Evolutionary conservation across 1,284 basidiomycete species (phyloP).

Genomic region (Rhodotorula sp.): DNA sequence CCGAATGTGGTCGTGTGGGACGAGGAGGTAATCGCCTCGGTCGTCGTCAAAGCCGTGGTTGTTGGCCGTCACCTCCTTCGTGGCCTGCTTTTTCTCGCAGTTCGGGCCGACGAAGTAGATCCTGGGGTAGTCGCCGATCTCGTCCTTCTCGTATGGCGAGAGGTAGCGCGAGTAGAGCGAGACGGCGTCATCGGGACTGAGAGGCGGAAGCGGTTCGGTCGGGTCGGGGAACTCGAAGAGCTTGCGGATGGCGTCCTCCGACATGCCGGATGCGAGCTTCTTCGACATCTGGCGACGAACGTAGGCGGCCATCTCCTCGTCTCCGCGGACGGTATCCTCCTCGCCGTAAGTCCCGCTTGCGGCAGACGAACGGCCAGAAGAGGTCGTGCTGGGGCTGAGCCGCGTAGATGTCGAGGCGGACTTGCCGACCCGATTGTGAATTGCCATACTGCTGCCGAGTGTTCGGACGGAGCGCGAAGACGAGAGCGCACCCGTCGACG

Average conservation of each 20-base stretch:
- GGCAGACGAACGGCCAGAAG: conserved; percentile 35
- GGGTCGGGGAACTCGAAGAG: conserved; percentile 91
- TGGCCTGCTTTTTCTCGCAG: conserved; percentile 76
- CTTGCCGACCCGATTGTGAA: conserved; percentile 43
- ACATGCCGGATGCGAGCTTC: conserved; percentile 75
- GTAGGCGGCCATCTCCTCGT: conserved; percentile 96
- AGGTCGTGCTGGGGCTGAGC: conserved; percentile 23
- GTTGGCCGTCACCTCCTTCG: conserved; percentile 69
- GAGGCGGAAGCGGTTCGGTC: conserved; percentile 65
- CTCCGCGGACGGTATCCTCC: conserved; percentile 86
- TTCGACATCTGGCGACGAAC: conserved; percentile 85
- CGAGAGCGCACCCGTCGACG: conserved; percentile 10
- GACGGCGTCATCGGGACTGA: conserved; percentile 61
- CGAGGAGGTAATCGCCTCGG: conserved; percentile 90
- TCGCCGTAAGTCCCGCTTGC: conserved; percentile 41
- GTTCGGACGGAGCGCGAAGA: conserved; percentile 38
- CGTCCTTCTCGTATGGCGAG: conserved; percentile 73
- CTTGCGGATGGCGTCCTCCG: conserved; percentile 80
- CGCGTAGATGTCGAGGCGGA: conserved; percentile 25
- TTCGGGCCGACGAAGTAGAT: conserved; percentile 81
- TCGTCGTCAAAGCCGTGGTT: conserved; percentile 99
- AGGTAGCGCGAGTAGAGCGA: conserved; percentile 51
- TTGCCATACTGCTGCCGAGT: conserved; percentile 39
- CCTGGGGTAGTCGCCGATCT: conserved; percentile 81
- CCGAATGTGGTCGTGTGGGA: conserved; percentile 87